phyloP scores from a whole-genome alignment of 1,284 basidiomycete species.

The Ustilago esculenta region DNA sequence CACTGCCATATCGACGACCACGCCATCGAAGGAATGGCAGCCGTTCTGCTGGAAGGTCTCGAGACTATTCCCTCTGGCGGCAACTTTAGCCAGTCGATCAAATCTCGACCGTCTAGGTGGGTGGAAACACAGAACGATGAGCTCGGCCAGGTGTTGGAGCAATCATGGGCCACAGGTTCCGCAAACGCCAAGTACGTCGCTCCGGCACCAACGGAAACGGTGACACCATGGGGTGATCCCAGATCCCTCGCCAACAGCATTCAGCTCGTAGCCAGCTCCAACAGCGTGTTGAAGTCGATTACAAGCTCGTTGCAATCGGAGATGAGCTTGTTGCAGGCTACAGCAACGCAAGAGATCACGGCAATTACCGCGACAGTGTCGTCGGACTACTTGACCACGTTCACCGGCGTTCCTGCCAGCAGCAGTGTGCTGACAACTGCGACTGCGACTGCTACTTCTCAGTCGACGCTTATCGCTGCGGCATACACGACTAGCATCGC shows the following conservation, averaged over 20 bases:
- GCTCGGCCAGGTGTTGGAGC: conserved; percentile 29
- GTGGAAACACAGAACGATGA: conserved; percentile 37
- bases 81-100: conserved; percentile 40
- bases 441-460: background rate
- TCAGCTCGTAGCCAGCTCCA: conserved; percentile 37
- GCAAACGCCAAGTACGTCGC: conserved; percentile 14
- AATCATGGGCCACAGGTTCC: conserved; percentile 20
- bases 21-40: conserved; percentile 51
- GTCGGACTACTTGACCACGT: conserved; percentile 18
- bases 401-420: conserved; percentile 12
- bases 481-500: conserved; percentile 1
- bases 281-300: conserved; percentile 34
- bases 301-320: conserved; percentile 30
- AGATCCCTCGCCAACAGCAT: conserved; percentile 39
- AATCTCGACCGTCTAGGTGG: conserved; percentile 13
- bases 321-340: conserved; percentile 25
- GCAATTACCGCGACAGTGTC: conserved; percentile 37
- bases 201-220: conserved; percentile 34
- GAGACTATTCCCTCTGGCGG: conserved; percentile 40
- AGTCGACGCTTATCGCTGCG: conserved; percentile 5
- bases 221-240: conserved; percentile 43
- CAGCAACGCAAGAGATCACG: conserved; percentile 17
- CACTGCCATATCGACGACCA: conserved; percentile 55
- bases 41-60: conserved; percentile 49
- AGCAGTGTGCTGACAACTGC: conserved; percentile 2